Percentiles rank a stretch among this genome's conserved stretches.
Evolutionary conservation across 2,329 filamentous ascomycete genomes (phyloP).

Genomic region (Daldinia sp.): DNA sequence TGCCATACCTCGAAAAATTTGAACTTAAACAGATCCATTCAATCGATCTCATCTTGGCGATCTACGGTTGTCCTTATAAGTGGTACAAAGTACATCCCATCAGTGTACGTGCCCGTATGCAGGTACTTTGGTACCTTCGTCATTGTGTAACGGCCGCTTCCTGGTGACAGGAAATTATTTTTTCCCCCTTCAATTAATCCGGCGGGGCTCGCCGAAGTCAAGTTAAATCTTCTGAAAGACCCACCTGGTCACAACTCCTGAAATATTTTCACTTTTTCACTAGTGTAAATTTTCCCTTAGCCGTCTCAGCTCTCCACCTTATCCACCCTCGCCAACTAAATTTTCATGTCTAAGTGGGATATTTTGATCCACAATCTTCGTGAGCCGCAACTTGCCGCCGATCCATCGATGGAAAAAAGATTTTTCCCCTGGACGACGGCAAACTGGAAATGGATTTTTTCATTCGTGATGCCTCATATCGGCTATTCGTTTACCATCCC

Average conservation of each 20-base stretch:
- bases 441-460: background rate
- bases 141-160: background rate
- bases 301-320: conserved; percentile 21
- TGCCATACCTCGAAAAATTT: background rate
- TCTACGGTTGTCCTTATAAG: background rate
- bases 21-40: background rate
- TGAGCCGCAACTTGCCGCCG: conserved; percentile 46
- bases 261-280: conserved; percentile 34
- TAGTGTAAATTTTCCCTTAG: conserved; percentile 11
- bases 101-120: background rate
- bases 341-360: conserved; percentile 32
- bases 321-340: conserved; percentile 32
- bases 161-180: conserved; percentile 25
- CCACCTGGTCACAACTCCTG: conserved; percentile 23
- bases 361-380: conserved; percentile 15
- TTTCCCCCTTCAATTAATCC: conserved; percentile 20
- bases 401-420: conserved; percentile 40
- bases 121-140: too few relatives aligned
- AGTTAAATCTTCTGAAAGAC: conserved; percentile 2
- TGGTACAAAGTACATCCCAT: background rate
- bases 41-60: background rate
- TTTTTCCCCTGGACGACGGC: conserved; percentile 17
- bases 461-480: background rate
- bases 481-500: background rate
- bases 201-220: conserved; percentile 29